Evolutionary conservation across 768 basidiomycete genomes (phyloP).

Genomic region (Candolleomyces efflorescens): DNA sequence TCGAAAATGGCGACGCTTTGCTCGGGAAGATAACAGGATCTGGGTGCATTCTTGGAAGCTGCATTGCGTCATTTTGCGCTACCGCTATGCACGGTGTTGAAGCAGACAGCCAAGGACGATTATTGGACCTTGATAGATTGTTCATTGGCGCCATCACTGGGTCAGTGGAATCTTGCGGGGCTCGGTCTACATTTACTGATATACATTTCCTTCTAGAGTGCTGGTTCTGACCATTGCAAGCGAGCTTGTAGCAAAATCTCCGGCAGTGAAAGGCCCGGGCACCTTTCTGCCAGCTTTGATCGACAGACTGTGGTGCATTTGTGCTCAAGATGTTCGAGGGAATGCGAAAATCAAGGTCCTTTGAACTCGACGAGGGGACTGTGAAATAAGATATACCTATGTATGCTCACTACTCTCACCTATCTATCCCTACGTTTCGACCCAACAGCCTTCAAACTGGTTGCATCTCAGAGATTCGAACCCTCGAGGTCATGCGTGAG

Average conservation of each 20-base stretch:
- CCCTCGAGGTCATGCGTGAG: too few relatives aligned
- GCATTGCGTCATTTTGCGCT: conserved; percentile 78
- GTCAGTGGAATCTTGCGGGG: conserved; percentile 35
- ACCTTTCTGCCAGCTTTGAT: conserved; percentile 64
- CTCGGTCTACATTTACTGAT: conserved; percentile 7
- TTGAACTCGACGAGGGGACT: not conserved
- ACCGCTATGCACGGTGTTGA: conserved; percentile 40
- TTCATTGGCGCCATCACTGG: conserved; percentile 72
- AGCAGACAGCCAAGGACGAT: conserved; percentile 27
- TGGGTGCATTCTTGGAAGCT: conserved; percentile 79
- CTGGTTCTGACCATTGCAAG: conserved; percentile 59
- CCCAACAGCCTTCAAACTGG: too few relatives aligned
- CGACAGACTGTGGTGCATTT: conserved; percentile 46
- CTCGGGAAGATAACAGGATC: conserved; percentile 85
- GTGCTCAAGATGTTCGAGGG: conserved; percentile 26
- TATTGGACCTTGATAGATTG: conserved; percentile 71
- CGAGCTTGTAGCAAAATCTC: conserved; percentile 48
- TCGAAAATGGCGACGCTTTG: conserved; percentile 70
- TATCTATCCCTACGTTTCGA: too few relatives aligned
- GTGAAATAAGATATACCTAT: not conserved
- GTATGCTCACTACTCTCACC: too few relatives aligned
- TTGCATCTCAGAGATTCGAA: too few relatives aligned
- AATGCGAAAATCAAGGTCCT: conserved; percentile 25
- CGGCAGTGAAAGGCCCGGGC: conserved; percentile 54
- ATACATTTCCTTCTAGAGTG: conserved; percentile 31